Conservation (phyloP, 805 yeast species). For the Peterozyma xylosa region DNA sequence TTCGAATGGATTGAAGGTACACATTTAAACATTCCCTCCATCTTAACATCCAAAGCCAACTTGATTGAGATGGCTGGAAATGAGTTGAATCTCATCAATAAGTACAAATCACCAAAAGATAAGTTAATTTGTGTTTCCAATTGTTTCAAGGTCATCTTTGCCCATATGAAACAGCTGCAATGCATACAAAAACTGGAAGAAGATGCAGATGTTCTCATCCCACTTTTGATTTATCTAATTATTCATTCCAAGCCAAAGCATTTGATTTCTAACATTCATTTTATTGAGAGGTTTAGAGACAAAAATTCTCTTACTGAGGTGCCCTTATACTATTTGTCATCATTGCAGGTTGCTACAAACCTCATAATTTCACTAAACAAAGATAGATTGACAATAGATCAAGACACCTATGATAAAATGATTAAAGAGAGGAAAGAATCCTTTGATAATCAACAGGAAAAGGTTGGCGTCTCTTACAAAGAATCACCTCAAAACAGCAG, state of each 20-base stretch:
- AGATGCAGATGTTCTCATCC: conserved; percentile 94
- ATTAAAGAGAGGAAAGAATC: background rate
- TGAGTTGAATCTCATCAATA: conserved; percentile 72
- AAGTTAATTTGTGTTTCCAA: conserved; percentile 87
- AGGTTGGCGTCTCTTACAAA: conserved; percentile 25
- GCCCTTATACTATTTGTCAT: conserved; percentile 82
- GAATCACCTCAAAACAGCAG: conserved; percentile 26
- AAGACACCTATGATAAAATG: conserved; percentile 37
- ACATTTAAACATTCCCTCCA: conserved; percentile 67
- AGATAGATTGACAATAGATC: conserved; percentile 51
- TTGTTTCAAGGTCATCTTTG: conserved; percentile 88
- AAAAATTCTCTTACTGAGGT: conserved; percentile 78
- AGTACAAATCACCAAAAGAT: conserved; percentile 89
- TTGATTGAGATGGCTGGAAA: conserved; percentile 21
- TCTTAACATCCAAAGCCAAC: conserved; percentile 51
- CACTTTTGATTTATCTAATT: conserved; percentile 74
- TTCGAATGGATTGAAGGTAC: conserved; percentile 56
- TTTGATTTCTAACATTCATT: conserved; percentile 69
- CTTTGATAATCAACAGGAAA: conserved; percentile 9
- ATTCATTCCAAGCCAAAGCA: conserved; percentile 58
- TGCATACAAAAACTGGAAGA: conserved; percentile 45
- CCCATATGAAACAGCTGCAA: conserved; percentile 55
- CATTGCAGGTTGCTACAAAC: conserved; percentile 80
- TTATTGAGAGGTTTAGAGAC: conserved; percentile 78
- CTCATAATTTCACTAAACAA: conserved; percentile 59